Evolutionary conservation across 345 rosid genomes (phyloP).

Genomic region (Syzygium grande): DNA sequence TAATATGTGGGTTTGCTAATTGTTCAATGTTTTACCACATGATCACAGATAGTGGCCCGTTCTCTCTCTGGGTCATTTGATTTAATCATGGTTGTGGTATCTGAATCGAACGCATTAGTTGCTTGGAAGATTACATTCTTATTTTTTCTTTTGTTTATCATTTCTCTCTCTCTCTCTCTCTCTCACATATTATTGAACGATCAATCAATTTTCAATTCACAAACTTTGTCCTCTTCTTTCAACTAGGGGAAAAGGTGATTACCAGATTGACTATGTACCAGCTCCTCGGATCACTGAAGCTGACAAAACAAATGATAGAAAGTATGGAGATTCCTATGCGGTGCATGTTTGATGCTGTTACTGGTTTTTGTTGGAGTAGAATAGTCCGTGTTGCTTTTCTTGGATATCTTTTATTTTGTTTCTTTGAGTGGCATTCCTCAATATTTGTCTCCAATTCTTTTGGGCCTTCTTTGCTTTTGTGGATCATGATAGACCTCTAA

Average conservation of each 20-base stretch:
- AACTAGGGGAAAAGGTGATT: constrained; percentile 82
- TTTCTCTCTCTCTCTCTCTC: background rate
- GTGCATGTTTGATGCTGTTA: background rate
- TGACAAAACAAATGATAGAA: constrained; percentile 73
- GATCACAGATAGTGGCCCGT: background rate
- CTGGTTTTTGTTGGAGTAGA: background rate
- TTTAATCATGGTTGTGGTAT: background rate
- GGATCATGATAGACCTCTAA: background rate
- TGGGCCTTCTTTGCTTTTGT: background rate
- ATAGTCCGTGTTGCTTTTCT: background rate
- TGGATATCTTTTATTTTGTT: background rate
- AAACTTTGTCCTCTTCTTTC: constrained; percentile 3
- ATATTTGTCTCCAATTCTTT: background rate
- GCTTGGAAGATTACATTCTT: background rate
- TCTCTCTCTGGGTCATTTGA: background rate
- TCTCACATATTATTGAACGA: background rate
- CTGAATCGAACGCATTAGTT: background rate
- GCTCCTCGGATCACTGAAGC: constrained; percentile 93
- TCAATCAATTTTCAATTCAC: background rate
- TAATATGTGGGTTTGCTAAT: background rate
- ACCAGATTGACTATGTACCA: constrained; percentile 85
- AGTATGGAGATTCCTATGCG: constrained; percentile 32
- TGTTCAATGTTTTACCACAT: background rate
- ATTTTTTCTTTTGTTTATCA: background rate
- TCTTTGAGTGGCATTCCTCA: background rate